Evolutionary conservation across 495 filamentous ascomycete species (phyloP), one percentile per base, ranked within the genome.

Genomic region (Ramalina intermedia): DNA sequence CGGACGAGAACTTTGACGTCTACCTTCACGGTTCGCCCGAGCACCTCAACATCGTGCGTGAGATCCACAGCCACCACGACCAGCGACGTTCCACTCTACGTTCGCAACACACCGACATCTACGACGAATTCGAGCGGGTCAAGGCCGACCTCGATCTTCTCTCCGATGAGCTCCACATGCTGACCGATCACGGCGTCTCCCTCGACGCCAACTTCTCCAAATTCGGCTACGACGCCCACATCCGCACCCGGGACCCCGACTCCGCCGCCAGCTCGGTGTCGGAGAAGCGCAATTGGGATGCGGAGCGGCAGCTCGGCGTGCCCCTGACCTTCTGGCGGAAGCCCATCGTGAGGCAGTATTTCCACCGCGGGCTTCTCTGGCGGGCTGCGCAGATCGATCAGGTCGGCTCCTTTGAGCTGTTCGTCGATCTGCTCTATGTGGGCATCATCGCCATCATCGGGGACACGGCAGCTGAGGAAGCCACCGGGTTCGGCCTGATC

Each of bases 371-470:
- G 1, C 63, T 79, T 16, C 61, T 80, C 12, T 80, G 76, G 76
- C 66, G 76, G 27, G 70, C 73, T 5, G 61, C 62, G 9, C 66
- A 70, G 47, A 55, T 60, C 12, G 71, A 75, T 27, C 66, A 76
- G 56, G 72, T 76, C 12, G 69, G 70, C 40, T 69, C 63, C 16
- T 79, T 75, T 52, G 76, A 80, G 61, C 67, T 80, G 14, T 80
- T 80, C 48, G 64, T 80, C 12, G 69, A 72, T 47, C 50, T 67
- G 13, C 52, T 68, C 29, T 70, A 75, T 37, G 73, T 76, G 24
- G 73, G 73, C n/a, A 80, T 80, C 50, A 69, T 80, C 38, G 74
- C 74, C 38, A 68, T 79, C 55, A 72, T 72, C 37, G 76, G 76
- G n/a, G 75, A 78, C 55, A 64, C 59, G 36, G 71, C 69, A 7